Evolutionary conservation across 2,329 filamentous ascomycete species (phyloP), one percentile per base, ranked within the genome.

Genomic region (Aaosphaeria pasadenensis): DNA sequence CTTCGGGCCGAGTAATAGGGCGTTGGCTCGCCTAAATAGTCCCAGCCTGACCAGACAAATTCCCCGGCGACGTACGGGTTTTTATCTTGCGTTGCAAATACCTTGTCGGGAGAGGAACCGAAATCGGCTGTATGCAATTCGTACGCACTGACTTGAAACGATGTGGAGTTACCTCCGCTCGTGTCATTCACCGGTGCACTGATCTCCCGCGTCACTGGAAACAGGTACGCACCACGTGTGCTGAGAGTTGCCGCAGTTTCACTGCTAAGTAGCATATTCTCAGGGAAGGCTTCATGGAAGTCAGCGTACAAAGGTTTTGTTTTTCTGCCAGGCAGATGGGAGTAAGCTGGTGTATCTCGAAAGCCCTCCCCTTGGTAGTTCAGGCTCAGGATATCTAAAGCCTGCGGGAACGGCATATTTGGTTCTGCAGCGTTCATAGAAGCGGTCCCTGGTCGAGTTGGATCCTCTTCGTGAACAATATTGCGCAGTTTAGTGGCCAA

Each of bases 301-400:
- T 42, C 52, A 1, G 70, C 66, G 54, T 75, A 80, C 62, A 52
- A 70, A 67, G 50, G 79, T 63, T 59, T 7, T 54, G 49, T 63
- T n/a, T 57, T 53, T 39, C 64, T 66, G 13, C 71, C 66, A 9
- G 59, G 48, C 1, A 67, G 53, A 38, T 65, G 47, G 4, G 58
- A 54, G 47, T 71, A 70, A 39, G 52, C 43, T 38, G 50, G 50
- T 24, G 58, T 51, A 53, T 72, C 60, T 5, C 70, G 56, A 40
- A 69, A 66, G 3, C 79, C 78, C 44, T 79, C 76, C 44, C 79
- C 79, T 55, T 82, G 79, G 61, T 82, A 83, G 63, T 82, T 82
- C 5, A 82, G 58, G 17, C 74, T 72, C n/a, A 77, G 60, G 39
- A 81, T 65, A 54, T 81, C 78, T 32, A 80, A 51, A 1, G 67